Evolutionary conservation across 768 basidiomycete species (phyloP), one percentile per base, ranked within the genome.

Genomic region (Tricholoma furcatifolium): DNA sequence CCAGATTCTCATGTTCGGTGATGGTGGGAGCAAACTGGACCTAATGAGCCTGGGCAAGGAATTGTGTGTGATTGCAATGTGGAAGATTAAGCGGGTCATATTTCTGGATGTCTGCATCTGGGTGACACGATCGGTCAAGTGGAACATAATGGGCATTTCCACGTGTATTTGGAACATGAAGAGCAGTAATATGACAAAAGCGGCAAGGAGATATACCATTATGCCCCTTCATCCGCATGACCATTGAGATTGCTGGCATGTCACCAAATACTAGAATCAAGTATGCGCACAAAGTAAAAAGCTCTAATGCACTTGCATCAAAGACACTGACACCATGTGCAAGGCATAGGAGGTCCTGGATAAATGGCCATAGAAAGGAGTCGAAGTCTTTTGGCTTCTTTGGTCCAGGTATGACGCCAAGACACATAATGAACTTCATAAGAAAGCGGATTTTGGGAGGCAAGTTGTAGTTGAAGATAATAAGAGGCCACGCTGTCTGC

Each of bases 361-460:
- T 54, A 12, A 74, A 48, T 0, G 74, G 76, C 41, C 57, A 65
- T 0, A 73, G 55, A 43, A 76, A 79, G 0, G 74, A 78, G 30
- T 68, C 67, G 0, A 68, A 20, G 50, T 75, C 69, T 8, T 66
- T 58, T 0, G 75, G 71, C 38, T 70, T 67, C 11, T 67, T 63
- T 0, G 74, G 77, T 0, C 77, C 70, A 3, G 74, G 75, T 38
- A 79, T 74, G 41, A 75, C 54, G 2, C 72, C 70, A 6, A 75
- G 17, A 24, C 60, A 65, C 2, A 78, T 46, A 8, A 76, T 59
- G 35, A 74, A 55, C 1, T 62, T 39, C 11, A 68, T 46, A 21
- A 69, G 70, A 27, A 66, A 69, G 1, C 66, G 65, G 7, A 70
- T 54, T 11, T 70, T 64, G 12, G 63, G 67, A 7, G 55, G 57